Evolutionary conservation across 495 filamentous ascomycete genomes (phyloP), one percentile per base, ranked within the genome.

Genomic region (Coniosporium apollinis): DNA sequence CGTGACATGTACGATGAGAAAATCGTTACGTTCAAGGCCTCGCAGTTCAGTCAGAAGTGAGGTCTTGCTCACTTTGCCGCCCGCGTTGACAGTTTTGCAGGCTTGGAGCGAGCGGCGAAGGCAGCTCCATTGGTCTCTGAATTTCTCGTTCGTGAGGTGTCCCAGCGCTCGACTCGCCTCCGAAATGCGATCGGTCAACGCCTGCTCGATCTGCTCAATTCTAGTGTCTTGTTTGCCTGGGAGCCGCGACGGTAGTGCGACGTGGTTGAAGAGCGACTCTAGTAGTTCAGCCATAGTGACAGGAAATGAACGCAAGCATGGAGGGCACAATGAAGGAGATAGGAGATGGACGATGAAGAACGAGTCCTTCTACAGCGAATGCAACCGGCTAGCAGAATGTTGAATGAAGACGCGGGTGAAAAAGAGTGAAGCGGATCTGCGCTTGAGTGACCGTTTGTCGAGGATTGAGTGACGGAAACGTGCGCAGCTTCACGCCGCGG

Each of bases 1-100:
- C 3, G 46, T 39, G 15, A 76, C 44, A 46, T 69, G 48, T 5
- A 73, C 28, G 11, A 69, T 59, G 11, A 74, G 41, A 11, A 51
- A 39, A 28, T 47, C 38, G 11, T 49, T 35, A 1, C 38, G 35
- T 10, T 57, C 31, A 3, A 70, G 44, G 0, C 39, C 30, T 1
- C 39, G 14, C 6, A 70, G 47, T n/a, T 50, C 50, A 13, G 41
- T 15, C n/a, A 60, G 11, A 4, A 70, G 25, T 1, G 45, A 46
- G 3, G 37, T 41, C 39, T 52, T 58, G 17, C 66, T 57, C 13
- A 70, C 38, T 22, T 46, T 34, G 15, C 56, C 43, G 30, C 22
- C 50, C 1, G 31, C 30, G 35, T 64, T 58, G n/a, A 67, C 33
- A 1, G 19, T 21, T 16, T 39, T 34, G 32, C 55, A 60, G 4